These are phyloP conservation scores for Glomus cerebriforme DNA, from an alignment of 192 early-diverging fungal genomes.

Conservation along the genomic window DNA sequence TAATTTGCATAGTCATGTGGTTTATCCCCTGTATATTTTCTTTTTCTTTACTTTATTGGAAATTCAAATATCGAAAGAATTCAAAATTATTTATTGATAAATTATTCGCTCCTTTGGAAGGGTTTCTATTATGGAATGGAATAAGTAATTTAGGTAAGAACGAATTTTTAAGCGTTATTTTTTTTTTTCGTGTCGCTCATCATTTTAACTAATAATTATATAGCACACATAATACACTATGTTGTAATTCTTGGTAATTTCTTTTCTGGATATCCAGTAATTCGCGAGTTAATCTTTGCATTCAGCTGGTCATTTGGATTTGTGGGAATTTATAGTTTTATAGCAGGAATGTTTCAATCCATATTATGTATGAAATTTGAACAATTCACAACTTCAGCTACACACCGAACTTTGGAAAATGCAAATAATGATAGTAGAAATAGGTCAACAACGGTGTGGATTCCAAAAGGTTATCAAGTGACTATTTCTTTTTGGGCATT, in stretches of 20 bases:
- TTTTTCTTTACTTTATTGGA: neutral
- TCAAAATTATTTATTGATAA: neutral
- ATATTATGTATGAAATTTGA: neutral
- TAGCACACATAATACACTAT: neutral
- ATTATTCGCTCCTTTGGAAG: neutral
- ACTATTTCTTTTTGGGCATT: neutral
- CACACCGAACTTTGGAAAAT: neutral
- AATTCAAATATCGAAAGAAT: neutral
- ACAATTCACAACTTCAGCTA: neutral
- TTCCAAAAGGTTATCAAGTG: neutral
- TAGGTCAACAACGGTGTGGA: neutral
- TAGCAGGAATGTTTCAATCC: neutral
- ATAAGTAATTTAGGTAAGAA: neutral
- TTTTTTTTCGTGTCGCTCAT: neutral
- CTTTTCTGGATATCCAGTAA: neutral
- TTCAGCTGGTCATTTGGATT: neutral
- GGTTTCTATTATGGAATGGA: neutral
- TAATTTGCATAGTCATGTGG: neutral
- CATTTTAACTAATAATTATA: neutral
- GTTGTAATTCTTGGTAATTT: neutral
- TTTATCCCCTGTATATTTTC: neutral
- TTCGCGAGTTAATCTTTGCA: neutral
- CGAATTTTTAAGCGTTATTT: neutral
- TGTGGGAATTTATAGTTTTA: neutral
- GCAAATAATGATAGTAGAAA: neutral